Evolutionary conservation across 192 early-diverging fungal genomes (phyloP).

Genomic region (Coemansia asiatica): DNA sequence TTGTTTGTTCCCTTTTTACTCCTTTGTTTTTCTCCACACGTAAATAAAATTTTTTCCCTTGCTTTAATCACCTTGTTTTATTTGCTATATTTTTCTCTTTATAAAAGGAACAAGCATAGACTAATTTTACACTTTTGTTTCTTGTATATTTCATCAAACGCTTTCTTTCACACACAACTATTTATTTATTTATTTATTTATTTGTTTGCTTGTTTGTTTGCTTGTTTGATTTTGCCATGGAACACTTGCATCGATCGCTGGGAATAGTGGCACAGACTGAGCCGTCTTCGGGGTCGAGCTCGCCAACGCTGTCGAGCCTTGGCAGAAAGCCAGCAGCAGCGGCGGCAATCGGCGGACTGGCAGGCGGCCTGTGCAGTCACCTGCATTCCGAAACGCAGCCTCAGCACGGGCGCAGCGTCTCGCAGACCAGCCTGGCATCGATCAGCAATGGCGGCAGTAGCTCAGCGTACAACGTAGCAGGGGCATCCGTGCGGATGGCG

Average conservation of each 20-base stretch:
- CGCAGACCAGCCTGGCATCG: conserved; percentile 1
- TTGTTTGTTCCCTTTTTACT: neutral
- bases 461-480: neutral
- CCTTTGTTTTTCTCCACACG: neutral
- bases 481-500: neutral
- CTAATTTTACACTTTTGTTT: too few species aligned
- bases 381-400: neutral
- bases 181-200: neutral
- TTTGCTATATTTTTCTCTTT: too few species aligned
- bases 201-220: neutral
- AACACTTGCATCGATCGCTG: neutral
- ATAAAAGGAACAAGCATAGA: too few species aligned
- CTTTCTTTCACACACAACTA: neutral
- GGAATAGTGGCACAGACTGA: neutral
- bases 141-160: too few species aligned
- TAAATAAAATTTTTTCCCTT: too few species aligned
- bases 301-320: neutral
- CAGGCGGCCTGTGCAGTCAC: neutral
- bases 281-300: neutral
- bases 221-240: neutral
- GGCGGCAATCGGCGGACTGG: neutral
- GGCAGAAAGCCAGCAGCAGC: neutral
- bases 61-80: too few species aligned
- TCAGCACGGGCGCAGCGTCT: neutral
- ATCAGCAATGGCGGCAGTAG: neutral